These are phyloP conservation scores for Fusarium foetens DNA, from an alignment of 2,329 filamentous ascomycete species.

Conservation along the genomic window DNA sequence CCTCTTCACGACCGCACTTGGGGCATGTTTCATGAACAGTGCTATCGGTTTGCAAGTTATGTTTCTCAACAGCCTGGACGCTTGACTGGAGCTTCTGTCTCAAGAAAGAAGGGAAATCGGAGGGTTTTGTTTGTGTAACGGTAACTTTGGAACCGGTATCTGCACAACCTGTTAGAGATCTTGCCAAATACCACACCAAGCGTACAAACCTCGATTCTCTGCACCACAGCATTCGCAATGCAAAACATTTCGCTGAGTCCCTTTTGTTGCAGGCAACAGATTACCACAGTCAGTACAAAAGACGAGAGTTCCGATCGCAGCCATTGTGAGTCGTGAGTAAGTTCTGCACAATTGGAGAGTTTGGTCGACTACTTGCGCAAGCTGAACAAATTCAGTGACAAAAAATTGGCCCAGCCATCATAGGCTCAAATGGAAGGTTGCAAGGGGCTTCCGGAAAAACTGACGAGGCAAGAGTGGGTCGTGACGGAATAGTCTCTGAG, in stretches of 20 bases:
- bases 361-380: slow-evolving; percentile 10
- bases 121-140: slow-evolving; percentile 84
- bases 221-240: slow-evolving; percentile 88
- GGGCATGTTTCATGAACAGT: slow-evolving; percentile 76
- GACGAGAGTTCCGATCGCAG: slow-evolving; percentile 87
- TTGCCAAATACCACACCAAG: not conserved
- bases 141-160: slow-evolving; percentile 81
- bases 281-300: slow-evolving; percentile 96
- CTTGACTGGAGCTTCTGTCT: slow-evolving; percentile 85
- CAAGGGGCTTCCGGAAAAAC: slow-evolving; percentile 47
- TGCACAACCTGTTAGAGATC: slow-evolving; percentile 47
- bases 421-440: slow-evolving; percentile 29
- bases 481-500: slow-evolving; percentile 44
- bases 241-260: slow-evolving; percentile 78
- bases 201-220: slow-evolving; percentile 77
- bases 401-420: slow-evolving; percentile 43
- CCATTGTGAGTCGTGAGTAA: slow-evolving; percentile 66
- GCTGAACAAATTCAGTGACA: slow-evolving; percentile 37
- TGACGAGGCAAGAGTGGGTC: slow-evolving; percentile 35
- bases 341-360: slow-evolving; percentile 5
- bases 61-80: slow-evolving; percentile 81
- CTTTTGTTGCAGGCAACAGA: slow-evolving; percentile 82
- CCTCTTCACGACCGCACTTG: slow-evolving; percentile 82
- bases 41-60: slow-evolving; percentile 80
- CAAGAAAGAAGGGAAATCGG: slow-evolving; percentile 89